Evolutionary conservation across 345 rosid species (phyloP).

Genomic region (Zanthoxylum bungeanum): DNA sequence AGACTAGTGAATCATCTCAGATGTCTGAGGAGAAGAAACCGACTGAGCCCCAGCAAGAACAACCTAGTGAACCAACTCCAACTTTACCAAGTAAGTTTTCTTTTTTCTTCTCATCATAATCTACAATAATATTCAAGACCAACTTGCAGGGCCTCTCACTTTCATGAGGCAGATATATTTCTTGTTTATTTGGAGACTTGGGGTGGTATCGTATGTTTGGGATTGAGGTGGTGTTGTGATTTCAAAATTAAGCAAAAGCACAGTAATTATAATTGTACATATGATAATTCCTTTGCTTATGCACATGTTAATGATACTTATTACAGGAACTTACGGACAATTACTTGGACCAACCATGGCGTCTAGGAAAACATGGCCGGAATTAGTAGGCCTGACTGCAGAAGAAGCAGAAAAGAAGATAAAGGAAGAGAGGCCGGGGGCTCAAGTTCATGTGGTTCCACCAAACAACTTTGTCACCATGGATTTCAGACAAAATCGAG

Average conservation of each 20-base stretch:
- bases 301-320: neutral
- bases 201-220: too few species aligned
- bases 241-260: too few species aligned
- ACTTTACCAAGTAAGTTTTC: slow-evolving; percentile 25
- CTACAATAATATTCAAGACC: neutral
- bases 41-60: slow-evolving; percentile 2
- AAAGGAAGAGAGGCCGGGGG: slow-evolving; percentile 38
- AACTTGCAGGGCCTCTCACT: neutral
- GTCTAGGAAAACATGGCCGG: slow-evolving; percentile 44
- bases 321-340: slow-evolving; percentile 25
- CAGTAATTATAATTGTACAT: neutral
- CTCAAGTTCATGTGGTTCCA: slow-evolving; percentile 35
- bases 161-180: neutral
- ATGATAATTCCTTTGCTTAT: neutral
- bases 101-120: neutral
- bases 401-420: slow-evolving; percentile 51
- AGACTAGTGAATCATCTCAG: neutral
- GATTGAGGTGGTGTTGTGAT: too few species aligned
- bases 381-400: slow-evolving; percentile 40
- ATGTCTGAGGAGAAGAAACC: slow-evolving; percentile 21
- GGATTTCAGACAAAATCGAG: slow-evolving; percentile 36
- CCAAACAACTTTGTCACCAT: slow-evolving; percentile 31
- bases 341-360: slow-evolving; percentile 18
- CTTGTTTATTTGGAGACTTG: neutral
- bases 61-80: slow-evolving; percentile 12